Evolutionary conservation across 1,284 basidiomycete species (phyloP).

Genomic region (Cutaneotrichosporon mucoides): DNA sequence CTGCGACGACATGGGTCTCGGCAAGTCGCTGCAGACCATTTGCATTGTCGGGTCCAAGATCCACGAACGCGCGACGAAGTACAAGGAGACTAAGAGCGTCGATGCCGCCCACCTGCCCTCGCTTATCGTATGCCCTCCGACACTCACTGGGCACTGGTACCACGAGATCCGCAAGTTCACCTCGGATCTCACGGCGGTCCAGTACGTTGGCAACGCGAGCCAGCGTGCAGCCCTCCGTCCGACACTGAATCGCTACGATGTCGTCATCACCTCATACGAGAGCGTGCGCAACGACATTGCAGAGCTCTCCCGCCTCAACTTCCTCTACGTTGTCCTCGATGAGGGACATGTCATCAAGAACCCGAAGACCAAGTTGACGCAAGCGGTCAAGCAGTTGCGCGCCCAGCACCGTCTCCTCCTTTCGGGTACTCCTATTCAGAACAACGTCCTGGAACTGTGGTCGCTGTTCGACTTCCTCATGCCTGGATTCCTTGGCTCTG

Average conservation of each 20-base stretch:
- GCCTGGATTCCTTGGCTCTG: slow-evolving; percentile 96
- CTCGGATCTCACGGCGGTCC: slow-evolving; percentile 67
- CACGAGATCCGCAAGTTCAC: slow-evolving; percentile 95
- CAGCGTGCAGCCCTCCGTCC: slow-evolving; percentile 71
- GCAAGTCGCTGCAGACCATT: slow-evolving; percentile 97
- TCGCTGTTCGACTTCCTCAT: slow-evolving; percentile 98
- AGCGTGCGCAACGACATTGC: slow-evolving; percentile 92
- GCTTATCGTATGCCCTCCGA: slow-evolving; percentile 93
- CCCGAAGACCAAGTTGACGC: slow-evolving; percentile 94
- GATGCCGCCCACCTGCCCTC: slow-evolving; percentile 87
- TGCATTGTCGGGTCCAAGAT: slow-evolving; percentile 95
- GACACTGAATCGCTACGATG: slow-evolving; percentile 69
- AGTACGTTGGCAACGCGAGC: slow-evolving; percentile 83
- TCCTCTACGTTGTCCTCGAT: slow-evolving; percentile 96
- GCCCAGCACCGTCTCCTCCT: slow-evolving; percentile 91
- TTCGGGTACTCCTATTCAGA: slow-evolving; percentile 98
- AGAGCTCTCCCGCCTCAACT: slow-evolving; percentile 68
- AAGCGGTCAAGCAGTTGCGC: slow-evolving; percentile 86
- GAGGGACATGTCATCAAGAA: slow-evolving; percentile 99
- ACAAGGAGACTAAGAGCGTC: slow-evolving; percentile 64
- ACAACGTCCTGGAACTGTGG: slow-evolving; percentile 98
- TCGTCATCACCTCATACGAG: slow-evolving; percentile 96
- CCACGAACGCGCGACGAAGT: slow-evolving; percentile 71
- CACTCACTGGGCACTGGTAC: slow-evolving; percentile 96
- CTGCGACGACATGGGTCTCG: slow-evolving; percentile 99